These are phyloP conservation scores for Musa balbisiana DNA, from an alignment of 202 grass and related monocot genomes.

Conservation along the genomic window DNA sequence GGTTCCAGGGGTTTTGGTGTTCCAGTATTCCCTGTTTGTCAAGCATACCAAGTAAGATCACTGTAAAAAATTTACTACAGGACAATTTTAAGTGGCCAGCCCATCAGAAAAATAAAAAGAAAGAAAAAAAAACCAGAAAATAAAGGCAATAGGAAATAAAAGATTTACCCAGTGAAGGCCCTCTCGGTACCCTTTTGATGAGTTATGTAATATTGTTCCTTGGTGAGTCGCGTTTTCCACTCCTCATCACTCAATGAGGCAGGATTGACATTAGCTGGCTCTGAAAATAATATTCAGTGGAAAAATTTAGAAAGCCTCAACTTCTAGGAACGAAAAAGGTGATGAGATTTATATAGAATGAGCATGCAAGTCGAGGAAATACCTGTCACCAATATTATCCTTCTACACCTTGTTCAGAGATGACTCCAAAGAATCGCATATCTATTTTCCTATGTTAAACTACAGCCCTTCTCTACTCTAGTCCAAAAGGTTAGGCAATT, in stretches of 20 bases:
- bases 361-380: no score
- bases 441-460: no score
- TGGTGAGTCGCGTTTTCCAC: constrained; percentile 61
- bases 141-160: constrained; percentile 2
- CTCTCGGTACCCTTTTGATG: constrained; percentile 73
- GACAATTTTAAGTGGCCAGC: not conserved
- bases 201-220: constrained; percentile 70
- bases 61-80: not conserved
- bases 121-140: not conserved
- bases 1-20: constrained; percentile 53
- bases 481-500: no score
- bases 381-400: no score
- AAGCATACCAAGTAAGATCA: constrained; percentile 12
- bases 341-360: not conserved
- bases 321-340: not conserved
- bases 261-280: constrained; percentile 28
- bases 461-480: no score
- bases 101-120: not conserved
- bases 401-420: no score
- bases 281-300: not conserved
- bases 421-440: no score
- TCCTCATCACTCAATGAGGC: constrained; percentile 49
- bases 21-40: constrained; percentile 69
- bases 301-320: not conserved
- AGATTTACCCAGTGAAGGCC: constrained; percentile 74